Percentiles rank a stretch among this genome's conserved stretches.
phyloP scores from a whole-genome alignment of 805 yeast genomes.

The Candida pini region DNA sequence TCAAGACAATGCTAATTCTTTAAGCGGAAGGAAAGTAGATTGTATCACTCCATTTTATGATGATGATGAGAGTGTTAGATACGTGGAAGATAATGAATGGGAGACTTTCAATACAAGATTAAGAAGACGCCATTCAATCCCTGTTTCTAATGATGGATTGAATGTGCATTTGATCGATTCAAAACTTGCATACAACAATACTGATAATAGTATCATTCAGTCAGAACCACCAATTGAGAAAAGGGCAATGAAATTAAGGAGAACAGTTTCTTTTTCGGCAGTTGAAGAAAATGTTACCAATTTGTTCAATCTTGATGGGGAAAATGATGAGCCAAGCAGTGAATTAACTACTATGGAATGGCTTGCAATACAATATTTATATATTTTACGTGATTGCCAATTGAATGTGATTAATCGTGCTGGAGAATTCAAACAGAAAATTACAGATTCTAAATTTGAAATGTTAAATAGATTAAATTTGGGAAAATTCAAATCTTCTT shows the following conservation, averaged over 20 bases:
- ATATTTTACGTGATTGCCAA: slow-evolving; percentile 14
- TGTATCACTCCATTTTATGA: slow-evolving; percentile 8
- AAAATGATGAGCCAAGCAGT: slow-evolving; percentile 5
- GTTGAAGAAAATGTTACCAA: slow-evolving; percentile 15
- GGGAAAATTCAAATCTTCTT: slow-evolving; percentile 6
- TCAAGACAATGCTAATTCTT: slow-evolving; percentile 13
- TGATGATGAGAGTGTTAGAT: slow-evolving; percentile 1
- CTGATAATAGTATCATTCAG: slow-evolving; percentile 6
- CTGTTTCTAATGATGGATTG: slow-evolving; percentile 30
- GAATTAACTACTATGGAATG: slow-evolving; percentile 17
- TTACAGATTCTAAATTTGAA: slow-evolving; percentile 11
- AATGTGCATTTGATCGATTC: slow-evolving; percentile 25
- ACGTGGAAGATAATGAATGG: slow-evolving; percentile 14
- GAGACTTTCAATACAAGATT: slow-evolving; percentile 19
- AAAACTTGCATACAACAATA: slow-evolving; percentile 19
- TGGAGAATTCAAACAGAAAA: slow-evolving; percentile 10
- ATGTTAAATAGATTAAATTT: slow-evolving; percentile 16
- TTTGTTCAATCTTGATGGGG: slow-evolving; percentile 5
- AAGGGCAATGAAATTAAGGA: slow-evolving; percentile 14
- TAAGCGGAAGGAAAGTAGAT: not conserved
- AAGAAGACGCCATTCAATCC: slow-evolving; percentile 36
- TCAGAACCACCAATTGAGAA: slow-evolving; percentile 2
- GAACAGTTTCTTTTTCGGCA: slow-evolving; percentile 32
- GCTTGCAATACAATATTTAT: slow-evolving; percentile 22
- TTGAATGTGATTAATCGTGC: slow-evolving; percentile 15